Conservation (phyloP, 2,329 filamentous ascomycete genomes). For the Penicillium nordicum region DNA sequence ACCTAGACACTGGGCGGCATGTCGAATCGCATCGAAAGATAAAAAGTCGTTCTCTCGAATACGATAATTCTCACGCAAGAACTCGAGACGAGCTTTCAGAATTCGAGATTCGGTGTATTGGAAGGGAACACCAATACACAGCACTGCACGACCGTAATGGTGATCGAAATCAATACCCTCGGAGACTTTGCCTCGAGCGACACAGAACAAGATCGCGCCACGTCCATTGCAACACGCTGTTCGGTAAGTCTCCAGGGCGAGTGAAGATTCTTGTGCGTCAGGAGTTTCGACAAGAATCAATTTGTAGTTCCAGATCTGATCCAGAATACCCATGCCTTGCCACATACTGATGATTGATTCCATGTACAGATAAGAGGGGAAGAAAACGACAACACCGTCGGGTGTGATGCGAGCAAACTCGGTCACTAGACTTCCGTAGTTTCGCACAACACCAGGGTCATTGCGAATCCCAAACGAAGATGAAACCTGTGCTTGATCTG, state of each 20-base stretch:
- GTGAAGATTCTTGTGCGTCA: slow-evolving; percentile 92
- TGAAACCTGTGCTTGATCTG: slow-evolving; percentile 88
- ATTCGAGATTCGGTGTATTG: slow-evolving; percentile 98
- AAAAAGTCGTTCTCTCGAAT: slow-evolving; percentile 97
- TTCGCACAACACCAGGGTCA: slow-evolving; percentile 92
- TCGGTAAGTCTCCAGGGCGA: slow-evolving; percentile 93
- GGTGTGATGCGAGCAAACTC: slow-evolving; percentile 96
- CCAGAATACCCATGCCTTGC: slow-evolving; percentile 97
- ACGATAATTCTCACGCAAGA: slow-evolving; percentile 92
- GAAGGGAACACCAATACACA: slow-evolving; percentile 96
- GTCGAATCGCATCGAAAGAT: slow-evolving; percentile 99
- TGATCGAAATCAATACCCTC: slow-evolving; percentile 99
- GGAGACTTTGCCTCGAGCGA: slow-evolving; percentile 93
- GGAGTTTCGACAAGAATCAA: slow-evolving; percentile 96
- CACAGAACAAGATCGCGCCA: slow-evolving; percentile 87
- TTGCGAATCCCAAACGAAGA: slow-evolving; percentile 94
- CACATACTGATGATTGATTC: slow-evolving; percentile 98
- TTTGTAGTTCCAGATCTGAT: slow-evolving; percentile 99
- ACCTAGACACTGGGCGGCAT: slow-evolving; percentile 92
- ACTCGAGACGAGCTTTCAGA: slow-evolving; percentile 90
- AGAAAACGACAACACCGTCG: slow-evolving; percentile 98
- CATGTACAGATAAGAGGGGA: slow-evolving; percentile 98
- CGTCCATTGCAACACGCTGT: slow-evolving; percentile 97
- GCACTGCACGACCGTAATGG: slow-evolving; percentile 90
- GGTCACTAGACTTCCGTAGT: slow-evolving; percentile 88